These are phyloP conservation scores for Thymus quinquecostatus DNA, from an alignment of 257 asterid species.

Conservation along the genomic window DNA sequence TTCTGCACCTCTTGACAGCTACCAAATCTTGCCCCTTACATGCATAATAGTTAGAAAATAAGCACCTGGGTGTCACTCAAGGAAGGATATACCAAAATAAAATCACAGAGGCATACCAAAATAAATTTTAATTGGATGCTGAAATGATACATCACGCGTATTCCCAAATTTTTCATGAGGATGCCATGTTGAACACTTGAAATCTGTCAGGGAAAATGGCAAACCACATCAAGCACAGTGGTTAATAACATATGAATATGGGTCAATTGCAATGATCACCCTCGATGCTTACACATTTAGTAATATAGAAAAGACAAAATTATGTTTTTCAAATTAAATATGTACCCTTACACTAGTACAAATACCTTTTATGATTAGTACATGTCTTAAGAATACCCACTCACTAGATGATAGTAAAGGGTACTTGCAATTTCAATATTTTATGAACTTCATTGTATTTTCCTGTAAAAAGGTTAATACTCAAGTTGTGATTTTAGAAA, in stretches of 20 bases:
- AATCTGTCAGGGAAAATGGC: conserved; percentile 49
- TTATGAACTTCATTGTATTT: not conserved
- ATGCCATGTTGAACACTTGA: conserved; percentile 76
- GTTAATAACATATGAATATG: conserved; percentile 12
- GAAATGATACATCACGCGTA: conserved; percentile 80
- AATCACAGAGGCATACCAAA: conserved; percentile 58
- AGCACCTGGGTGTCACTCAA: conserved; percentile 23
- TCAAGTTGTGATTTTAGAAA: not conserved
- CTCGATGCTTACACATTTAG: not conserved
- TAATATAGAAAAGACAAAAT: not conserved
- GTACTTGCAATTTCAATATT: not conserved
- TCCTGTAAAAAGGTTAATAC: not conserved
- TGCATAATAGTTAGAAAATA: conserved; percentile 30
- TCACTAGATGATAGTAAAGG: not conserved
- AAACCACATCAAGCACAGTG: conserved; percentile 29
- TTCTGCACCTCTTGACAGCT: conserved; percentile 75
- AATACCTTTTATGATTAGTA: not conserved
- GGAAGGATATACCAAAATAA: conserved; percentile 30
- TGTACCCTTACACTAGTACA: not conserved
- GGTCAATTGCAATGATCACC: not conserved
- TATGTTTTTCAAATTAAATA: not conserved
- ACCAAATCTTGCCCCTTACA: conserved; percentile 86
- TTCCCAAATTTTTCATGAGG: conserved; percentile 73
- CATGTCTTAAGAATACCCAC: conserved; percentile 5
- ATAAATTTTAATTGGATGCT: conserved; percentile 92